Percentiles rank a stretch among this genome's conserved stretches.
These are phyloP conservation scores for Apostasia shenzhenica DNA, from an alignment of 106 monocot genomes.

Conservation along the genomic window DNA sequence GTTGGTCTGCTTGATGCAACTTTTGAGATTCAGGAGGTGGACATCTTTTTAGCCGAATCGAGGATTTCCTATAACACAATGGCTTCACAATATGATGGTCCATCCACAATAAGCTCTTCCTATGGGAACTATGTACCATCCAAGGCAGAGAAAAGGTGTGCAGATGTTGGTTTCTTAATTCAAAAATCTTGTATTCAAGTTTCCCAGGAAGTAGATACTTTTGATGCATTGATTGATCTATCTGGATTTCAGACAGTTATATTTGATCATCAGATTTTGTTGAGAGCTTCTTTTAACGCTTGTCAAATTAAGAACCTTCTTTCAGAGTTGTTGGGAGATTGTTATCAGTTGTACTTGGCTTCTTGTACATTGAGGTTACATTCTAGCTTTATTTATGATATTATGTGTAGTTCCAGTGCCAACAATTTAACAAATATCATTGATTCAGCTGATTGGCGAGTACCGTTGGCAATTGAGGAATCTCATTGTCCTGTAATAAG, in stretches of 20 bases:
- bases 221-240: conserved; percentile 24
- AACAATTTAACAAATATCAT: not conserved
- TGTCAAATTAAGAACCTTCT: conserved; percentile 15
- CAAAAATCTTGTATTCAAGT: conserved; percentile 36
- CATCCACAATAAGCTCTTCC: conserved; percentile 8
- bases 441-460: conserved; percentile 1
- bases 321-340: conserved; percentile 14
- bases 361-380: conserved; percentile 14
- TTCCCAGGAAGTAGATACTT: conserved; percentile 17
- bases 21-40: conserved; percentile 30
- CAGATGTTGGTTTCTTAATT: conserved; percentile 33
- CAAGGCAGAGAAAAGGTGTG: conserved; percentile 1
- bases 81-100: conserved; percentile 10
- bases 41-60: conserved; percentile 38
- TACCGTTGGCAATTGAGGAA: conserved; percentile 3
- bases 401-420: conserved; percentile 8
- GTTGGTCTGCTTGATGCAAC: conserved; percentile 30
- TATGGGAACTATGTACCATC: conserved; percentile 6
- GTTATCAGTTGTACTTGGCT: conserved; percentile 27
- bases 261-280: conserved; percentile 16
- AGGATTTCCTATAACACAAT: conserved; percentile 1
- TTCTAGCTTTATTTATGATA: conserved; percentile 17
- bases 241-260: conserved; percentile 41
- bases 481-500: conserved; percentile 1
- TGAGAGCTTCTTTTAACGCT: conserved; percentile 7